phyloP scores from a whole-genome alignment of 139 green algal genomes.

The Nannochloris sp. region DNA sequence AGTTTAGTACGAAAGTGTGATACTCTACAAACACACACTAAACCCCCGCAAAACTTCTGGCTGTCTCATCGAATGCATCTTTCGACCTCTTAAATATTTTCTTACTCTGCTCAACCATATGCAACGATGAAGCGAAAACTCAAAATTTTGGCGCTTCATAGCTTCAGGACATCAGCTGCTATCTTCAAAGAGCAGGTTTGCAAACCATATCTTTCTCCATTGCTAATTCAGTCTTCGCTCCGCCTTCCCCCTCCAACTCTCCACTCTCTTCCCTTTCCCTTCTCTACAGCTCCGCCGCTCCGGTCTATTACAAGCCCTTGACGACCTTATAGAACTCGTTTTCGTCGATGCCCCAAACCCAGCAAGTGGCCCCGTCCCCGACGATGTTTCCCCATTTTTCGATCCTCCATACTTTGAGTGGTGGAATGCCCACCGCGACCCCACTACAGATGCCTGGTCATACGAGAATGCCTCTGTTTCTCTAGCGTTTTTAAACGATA shows the following conservation, averaged over 20 bases:
- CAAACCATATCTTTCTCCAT: neutral
- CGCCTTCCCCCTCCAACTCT: neutral
- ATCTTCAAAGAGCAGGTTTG: constrained; percentile 49
- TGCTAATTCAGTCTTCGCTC: neutral
- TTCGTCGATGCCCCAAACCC: constrained; percentile 44
- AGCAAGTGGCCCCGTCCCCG: constrained; percentile 38
- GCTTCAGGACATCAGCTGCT: constrained; percentile 35
- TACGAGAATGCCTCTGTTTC: constrained; percentile 39
- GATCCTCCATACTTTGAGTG: constrained; percentile 31
- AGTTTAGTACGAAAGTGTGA: too few relatives aligned
- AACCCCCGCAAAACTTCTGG: neutral
- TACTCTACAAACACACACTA: too few relatives aligned
- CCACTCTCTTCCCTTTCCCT: neutral
- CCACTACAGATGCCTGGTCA: constrained; percentile 5
- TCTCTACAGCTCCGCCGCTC: neutral
- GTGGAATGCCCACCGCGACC: constrained; percentile 34
- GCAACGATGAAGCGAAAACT: constrained; percentile 13
- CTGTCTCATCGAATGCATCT: too few relatives aligned
- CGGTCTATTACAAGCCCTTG: constrained; percentile 28
- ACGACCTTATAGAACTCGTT: constrained; percentile 38
- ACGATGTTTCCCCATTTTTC: constrained; percentile 42
- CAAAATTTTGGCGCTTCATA: constrained; percentile 40
- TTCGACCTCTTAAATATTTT: neutral
- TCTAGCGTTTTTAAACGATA: constrained; percentile 12
- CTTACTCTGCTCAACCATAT: neutral